Base-by-base conservation (phyloP, 192 early-diverging fungal species). In the Phycomyces blakesleeanus region DNA sequence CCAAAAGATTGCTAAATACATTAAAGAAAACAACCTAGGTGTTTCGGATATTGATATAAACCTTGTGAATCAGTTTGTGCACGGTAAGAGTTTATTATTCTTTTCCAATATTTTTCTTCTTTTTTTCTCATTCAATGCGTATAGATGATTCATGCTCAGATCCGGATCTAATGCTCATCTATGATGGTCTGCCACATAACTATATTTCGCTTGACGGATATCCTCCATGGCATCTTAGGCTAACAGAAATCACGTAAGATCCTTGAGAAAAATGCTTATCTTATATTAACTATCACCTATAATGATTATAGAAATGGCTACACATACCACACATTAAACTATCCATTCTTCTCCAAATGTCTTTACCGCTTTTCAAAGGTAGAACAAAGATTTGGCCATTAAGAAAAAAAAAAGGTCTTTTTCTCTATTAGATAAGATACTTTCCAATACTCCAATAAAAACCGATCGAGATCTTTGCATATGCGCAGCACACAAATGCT, bases 11-110 rank as follows among this genome's bases (percentile, higher is more conserved):
- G 51, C 26, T 38, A 40, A 14, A 37, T 39, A 57, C 16, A 18
- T 34, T 11, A 47, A 22, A 14, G 63, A 55, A 20, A 38, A 21
- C 5, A 5, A 5, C 7, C 4, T 54, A 11, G 12, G 21, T 6
- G 52, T 20, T 14, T 26, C 26, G 12, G 76, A 72, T 24, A 69
- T 75, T 49, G 70, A 74, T 47, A 61, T 76, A 49, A 59, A 73
- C 11, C 69, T 81, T 55, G 72, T 83, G 3, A 73, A 83, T 51
- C 69, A 71, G 47, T 81, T 78, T 51, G 59, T 83, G 57, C 72
- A 78, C 66, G 78, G 81, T 81, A 72, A 47, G 49, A 34, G 41
- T 22, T 42, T 38, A 51, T 20, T 59, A 11, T 29, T 29, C 12
- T 14, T 10, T 3, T 44, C 2, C 40, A 39, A 21, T 39, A 38